Base-by-base conservation (phyloP, 2,329 filamentous ascomycete species). In the Colletotrichum nymphaeae region DNA sequence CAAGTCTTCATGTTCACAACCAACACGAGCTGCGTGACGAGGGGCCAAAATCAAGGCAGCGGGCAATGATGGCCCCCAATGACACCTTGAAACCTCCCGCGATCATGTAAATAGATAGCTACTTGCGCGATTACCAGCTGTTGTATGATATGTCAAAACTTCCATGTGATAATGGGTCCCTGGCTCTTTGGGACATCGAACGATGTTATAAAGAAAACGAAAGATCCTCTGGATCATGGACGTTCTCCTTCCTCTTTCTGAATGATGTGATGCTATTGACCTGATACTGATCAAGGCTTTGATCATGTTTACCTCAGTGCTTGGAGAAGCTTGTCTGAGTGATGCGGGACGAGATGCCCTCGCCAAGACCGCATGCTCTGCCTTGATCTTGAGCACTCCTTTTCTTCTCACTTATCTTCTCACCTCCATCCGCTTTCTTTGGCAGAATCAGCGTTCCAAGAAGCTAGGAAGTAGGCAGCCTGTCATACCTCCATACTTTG, bases 371-470 rank as follows among this genome's bases (percentile, higher is more conserved):
- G 6, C n/a, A 11, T 14, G 32, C 14, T 35, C 1, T 8, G 7
- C 55, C 9, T 6, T 14, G 1, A 14, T 42, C 24, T 46, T 65
- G 19, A 4, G 30, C 22, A 2, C 14, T 5, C 52, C 52, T 5
- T 65, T 57, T 4, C 16, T 65, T 3, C 63, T 65, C n/a, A 65
- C 63, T 16, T 65, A 65, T 16, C 14, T 57, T 30, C 22, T 46
- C 7, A 65, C 63, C 5, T 57, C 30, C 19, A 35, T 11, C 28
- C 52, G 63, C 1, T 65, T 65, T 11, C 8, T 65, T 1, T 22
- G 32, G 7, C 11, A 65, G 28, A 57, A 24, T 2, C 14, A 24
- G 16, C n/a, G 2, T 3, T 35, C 3, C 24, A 11, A 9, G 16
- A 46, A 19, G 12, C 2, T 24, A 3, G 14, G 5, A 11, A 3